These are phyloP conservation scores for Durusdinium trenchii DNA, from an alignment of 73 alveolate genomes.

Conservation along the genomic window DNA sequence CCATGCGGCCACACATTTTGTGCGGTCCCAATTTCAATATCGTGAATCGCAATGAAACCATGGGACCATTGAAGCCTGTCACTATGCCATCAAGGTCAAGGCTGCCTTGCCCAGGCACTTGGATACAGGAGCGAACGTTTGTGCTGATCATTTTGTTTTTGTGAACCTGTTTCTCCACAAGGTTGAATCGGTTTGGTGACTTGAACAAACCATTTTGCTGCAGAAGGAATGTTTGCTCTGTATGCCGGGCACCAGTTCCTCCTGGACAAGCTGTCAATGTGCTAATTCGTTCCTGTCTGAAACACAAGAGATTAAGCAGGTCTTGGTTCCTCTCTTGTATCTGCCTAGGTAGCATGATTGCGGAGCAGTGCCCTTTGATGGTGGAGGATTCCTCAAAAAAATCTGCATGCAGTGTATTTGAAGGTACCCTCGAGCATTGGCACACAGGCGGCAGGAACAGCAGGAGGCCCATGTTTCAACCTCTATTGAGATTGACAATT, in stretches of 20 bases:
- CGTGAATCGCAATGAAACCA: neutral
- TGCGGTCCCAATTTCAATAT: neutral
- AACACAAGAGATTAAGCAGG: neutral
- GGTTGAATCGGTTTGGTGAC: no score
- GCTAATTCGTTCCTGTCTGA: neutral
- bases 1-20: conserved; percentile 87
- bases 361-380: conserved; percentile 55
- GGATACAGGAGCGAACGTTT: conserved; percentile 59
- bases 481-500: no score
- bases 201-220: no score
- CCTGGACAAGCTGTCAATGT: conserved; percentile 52
- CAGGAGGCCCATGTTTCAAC: conserved; percentile 1
- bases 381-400: neutral
- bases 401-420: neutral
- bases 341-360: conserved; percentile 49
- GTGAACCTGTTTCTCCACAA: neutral
- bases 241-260: conserved; percentile 69
- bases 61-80: neutral
- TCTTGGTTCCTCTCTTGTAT: neutral
- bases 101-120: conserved; percentile 60
- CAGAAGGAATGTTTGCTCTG: conserved; percentile 24
- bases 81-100: conserved; percentile 29
- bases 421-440: conserved; percentile 80
- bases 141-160: neutral
- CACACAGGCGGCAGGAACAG: conserved; percentile 32